These are phyloP conservation scores for Cordyceps tenuipes DNA, from an alignment of 2,329 filamentous ascomycete species.

Conservation along the genomic window DNA sequence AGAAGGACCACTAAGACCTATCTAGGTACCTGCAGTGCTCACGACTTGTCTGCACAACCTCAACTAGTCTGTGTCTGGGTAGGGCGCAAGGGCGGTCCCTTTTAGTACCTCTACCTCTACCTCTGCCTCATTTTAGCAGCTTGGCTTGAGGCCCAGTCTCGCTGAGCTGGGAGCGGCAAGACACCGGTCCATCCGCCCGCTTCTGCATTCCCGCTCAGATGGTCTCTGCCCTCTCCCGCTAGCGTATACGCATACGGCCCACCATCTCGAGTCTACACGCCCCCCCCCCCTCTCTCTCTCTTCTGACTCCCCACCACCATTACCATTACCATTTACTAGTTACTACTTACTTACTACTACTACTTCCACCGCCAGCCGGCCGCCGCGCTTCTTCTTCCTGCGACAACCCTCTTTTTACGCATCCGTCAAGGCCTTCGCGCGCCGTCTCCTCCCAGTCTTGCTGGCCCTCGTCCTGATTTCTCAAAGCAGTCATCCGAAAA, in stretches of 20 bases:
- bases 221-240: constrained; percentile 22
- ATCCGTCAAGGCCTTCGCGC: constrained; percentile 8
- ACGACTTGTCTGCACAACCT: background rate
- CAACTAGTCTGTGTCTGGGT: constrained; percentile 4
- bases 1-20: no score
- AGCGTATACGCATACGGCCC: constrained; percentile 12
- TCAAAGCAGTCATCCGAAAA: background rate
- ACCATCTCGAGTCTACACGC: constrained; percentile 3
- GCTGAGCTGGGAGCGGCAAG: constrained; percentile 30
- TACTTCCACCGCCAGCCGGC: constrained; percentile 11
- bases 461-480: background rate
- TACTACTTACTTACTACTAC: no score
- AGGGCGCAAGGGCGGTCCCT: constrained; percentile 6
- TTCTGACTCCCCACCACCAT: constrained; percentile 3
- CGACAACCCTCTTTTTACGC: constrained; percentile 15
- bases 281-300: constrained; percentile 7
- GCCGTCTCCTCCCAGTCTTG: background rate
- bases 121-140: constrained; percentile 12
- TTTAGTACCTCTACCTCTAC: background rate
- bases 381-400: constrained; percentile 11
- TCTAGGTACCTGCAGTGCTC: no score
- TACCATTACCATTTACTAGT: constrained; percentile 14
- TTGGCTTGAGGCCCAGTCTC: constrained; percentile 3
- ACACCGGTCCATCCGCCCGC: constrained; percentile 30
- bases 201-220: constrained; percentile 28